Base-by-base conservation (phyloP, 2,329 filamentous ascomycete species). In the Stagonosporopsis tanaceti region DNA sequence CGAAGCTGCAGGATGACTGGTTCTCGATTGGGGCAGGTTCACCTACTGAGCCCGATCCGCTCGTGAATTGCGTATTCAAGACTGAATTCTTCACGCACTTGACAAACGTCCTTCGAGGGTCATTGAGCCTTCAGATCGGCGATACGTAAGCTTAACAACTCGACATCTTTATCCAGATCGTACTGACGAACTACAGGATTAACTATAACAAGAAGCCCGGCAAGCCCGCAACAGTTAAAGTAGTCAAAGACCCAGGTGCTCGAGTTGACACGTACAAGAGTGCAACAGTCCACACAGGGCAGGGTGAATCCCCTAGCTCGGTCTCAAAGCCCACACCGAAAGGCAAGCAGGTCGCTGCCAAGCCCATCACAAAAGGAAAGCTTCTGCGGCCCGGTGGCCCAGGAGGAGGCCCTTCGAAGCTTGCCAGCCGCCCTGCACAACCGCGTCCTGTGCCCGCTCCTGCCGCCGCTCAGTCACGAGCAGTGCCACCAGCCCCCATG, bases 161-260 rank as follows among this genome's bases (percentile, higher is more conserved):
- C 50, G 11, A 32, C 38, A 4, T 2, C 14, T 1, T 20, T 20
- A 8, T 4, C 8, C n/a, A 28, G 17, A 11, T 6, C 14, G 15
- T 24, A 53, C 71, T 78, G 65, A 78, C 59, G 44, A 14, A 22
- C 56, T 20, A 52, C 63, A 84, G 80, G 5, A 93, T 99, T 66
- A 92, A 97, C 74, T 99, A 97, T 77, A 93, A 94, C 73, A 99
- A 98, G 84, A 99, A 99, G 79, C 95, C 95, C 1, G 92, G 92
- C 53, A 99, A 99, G 80, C 85, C 92, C 76, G 90, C 94, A 51
- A 79, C 87, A 6, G 90, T 99, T 72, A 98, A 98, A 80, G 91
- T 91, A 8, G 73, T 96, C 59, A 97, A 96, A 78, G 95, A 99
- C 73, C 88, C 93, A 0, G 85, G 88, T 50, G 85, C 84, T 3